Conservation (phyloP, 192 early-diverging fungal genomes). For the Coemansia sp. region DNA sequence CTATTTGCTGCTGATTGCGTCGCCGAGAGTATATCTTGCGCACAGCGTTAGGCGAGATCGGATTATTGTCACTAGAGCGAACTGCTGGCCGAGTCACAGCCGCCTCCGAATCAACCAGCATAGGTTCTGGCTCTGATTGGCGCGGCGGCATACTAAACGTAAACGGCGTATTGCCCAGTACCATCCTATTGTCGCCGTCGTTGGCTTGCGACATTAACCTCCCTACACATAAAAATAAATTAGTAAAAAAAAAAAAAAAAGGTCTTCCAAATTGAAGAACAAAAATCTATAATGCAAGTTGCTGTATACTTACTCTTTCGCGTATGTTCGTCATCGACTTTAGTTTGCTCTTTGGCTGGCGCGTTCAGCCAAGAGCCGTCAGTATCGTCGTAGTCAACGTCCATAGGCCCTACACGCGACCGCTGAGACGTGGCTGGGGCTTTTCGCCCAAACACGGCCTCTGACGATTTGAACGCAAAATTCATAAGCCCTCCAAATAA, state of each 20-base stretch:
- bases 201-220: slow-evolving; percentile 7
- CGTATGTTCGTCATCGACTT: slow-evolving; percentile 16
- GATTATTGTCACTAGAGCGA: slow-evolving; percentile 16
- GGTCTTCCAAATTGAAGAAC: neutral
- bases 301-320: slow-evolving; percentile 29
- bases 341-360: slow-evolving; percentile 9
- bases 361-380: slow-evolving; percentile 48
- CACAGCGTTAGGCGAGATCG: slow-evolving; percentile 40
- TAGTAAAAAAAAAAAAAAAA: neutral
- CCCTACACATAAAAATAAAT: slow-evolving; percentile 17
- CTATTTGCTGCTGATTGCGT: neutral
- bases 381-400: slow-evolving; percentile 39
- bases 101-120: slow-evolving; percentile 25
- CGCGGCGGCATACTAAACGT: slow-evolving; percentile 36
- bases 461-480: slow-evolving; percentile 41
- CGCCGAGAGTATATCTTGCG: slow-evolving; percentile 28
- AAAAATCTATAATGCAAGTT: neutral
- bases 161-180: slow-evolving; percentile 36
- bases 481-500: slow-evolving; percentile 19
- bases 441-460: slow-evolving; percentile 15
- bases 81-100: neutral
- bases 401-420: slow-evolving; percentile 43
- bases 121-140: slow-evolving; percentile 8
- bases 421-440: neutral
- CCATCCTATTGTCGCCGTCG: neutral